Evolutionary conservation across 2,329 filamentous ascomycete genomes (phyloP).

Genomic region (Fusarium nygamai): DNA sequence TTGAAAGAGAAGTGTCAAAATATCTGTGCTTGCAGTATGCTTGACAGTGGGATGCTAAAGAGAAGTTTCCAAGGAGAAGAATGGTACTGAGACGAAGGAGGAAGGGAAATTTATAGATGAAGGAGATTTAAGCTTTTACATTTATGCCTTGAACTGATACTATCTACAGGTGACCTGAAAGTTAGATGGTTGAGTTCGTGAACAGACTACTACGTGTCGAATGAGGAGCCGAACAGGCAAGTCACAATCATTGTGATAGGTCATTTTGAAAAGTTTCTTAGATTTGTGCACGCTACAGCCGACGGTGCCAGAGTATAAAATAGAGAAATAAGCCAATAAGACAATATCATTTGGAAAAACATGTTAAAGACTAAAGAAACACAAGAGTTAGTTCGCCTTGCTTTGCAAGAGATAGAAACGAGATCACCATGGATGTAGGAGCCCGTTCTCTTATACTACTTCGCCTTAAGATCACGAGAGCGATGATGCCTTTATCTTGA

Average conservation of each 20-base stretch:
- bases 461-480: background rate
- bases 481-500: background rate
- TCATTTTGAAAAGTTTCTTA: background rate
- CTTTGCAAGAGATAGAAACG: too few relatives aligned
- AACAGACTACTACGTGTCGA: background rate
- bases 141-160: background rate
- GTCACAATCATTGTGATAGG: background rate
- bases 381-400: too few relatives aligned
- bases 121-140: too few relatives aligned
- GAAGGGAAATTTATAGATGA: background rate
- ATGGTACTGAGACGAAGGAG: background rate
- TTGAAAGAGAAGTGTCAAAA: background rate
- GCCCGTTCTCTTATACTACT: background rate
- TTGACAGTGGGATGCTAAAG: background rate
- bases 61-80: fast-evolving
- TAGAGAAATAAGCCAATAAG: background rate
- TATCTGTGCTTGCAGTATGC: background rate
- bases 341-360: background rate
- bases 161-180: background rate
- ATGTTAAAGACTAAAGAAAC: too few relatives aligned
- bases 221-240: fast-evolving
- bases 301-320: background rate
- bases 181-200: background rate
- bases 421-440: background rate
- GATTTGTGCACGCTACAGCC: background rate